Conservation (phyloP, 768 basidiomycete genomes). For the Hygrocybe punicea region DNA sequence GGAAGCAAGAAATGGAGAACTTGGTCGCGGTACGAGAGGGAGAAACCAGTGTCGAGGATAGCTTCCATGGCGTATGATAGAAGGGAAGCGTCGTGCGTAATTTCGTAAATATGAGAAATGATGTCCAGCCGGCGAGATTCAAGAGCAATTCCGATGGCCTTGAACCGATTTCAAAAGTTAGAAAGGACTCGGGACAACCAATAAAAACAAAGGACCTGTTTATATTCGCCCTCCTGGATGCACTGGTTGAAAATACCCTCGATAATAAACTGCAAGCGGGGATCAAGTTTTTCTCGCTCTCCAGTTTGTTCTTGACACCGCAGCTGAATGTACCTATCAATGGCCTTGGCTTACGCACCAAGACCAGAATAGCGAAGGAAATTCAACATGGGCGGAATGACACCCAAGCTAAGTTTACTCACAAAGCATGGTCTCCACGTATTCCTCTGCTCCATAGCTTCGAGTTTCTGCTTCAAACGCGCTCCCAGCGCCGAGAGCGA, state of each 20-base stretch:
- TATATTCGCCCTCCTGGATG: constrained; percentile 84
- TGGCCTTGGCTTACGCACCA: constrained; percentile 72
- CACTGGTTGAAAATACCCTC: constrained; percentile 86
- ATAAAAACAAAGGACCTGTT: constrained; percentile 55
- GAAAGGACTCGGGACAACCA: constrained; percentile 10
- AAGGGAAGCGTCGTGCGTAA: constrained; percentile 71
- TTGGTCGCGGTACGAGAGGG: constrained; percentile 79
- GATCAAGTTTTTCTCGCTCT: constrained; percentile 65
- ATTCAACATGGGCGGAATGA: background rate
- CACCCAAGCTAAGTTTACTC: constrained; percentile 33
- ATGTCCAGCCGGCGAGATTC: constrained; percentile 88
- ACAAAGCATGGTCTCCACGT: constrained; percentile 94
- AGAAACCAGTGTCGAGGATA: constrained; percentile 85
- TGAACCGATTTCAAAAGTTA: constrained; percentile 1
- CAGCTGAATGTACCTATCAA: constrained; percentile 84
- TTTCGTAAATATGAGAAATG: constrained; percentile 69
- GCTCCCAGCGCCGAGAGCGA: constrained; percentile 85
- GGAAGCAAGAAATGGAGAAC: constrained; percentile 75
- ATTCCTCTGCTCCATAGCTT: constrained; percentile 70
- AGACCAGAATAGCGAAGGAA: constrained; percentile 4
- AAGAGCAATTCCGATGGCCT: constrained; percentile 95
- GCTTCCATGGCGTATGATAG: constrained; percentile 92
- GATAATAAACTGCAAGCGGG: constrained; percentile 77
- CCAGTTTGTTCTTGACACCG: constrained; percentile 55
- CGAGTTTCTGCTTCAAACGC: constrained; percentile 78